Conservation (phyloP, 805 yeast species). For the Candida xiaguanensis region DNA sequence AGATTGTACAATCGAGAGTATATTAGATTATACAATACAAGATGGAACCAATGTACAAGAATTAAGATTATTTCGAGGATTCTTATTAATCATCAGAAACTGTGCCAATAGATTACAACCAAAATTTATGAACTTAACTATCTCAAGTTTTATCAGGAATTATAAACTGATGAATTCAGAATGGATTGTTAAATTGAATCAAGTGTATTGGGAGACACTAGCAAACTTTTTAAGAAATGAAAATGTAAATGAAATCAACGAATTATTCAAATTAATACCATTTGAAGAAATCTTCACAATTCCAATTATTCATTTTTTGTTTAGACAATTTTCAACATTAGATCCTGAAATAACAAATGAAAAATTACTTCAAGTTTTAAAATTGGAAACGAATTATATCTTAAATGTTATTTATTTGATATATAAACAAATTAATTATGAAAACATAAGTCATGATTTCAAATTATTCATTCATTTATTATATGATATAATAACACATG, state of each 20-base stretch:
- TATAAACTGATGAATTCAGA: slow-evolving; percentile 2
- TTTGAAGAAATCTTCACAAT: neutral
- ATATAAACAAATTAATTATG: slow-evolving; percentile 14
- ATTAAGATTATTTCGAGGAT: slow-evolving; percentile 9
- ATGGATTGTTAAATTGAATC: slow-evolving; percentile 13
- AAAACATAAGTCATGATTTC: slow-evolving; percentile 12
- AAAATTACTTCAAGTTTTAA: slow-evolving; percentile 4
- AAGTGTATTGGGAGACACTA: slow-evolving; percentile 19
- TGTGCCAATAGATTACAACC: neutral
- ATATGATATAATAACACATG: slow-evolving; percentile 23
- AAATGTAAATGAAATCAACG: neutral
- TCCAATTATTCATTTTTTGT: slow-evolving; percentile 12
- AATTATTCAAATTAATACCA: neutral
- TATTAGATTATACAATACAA: neutral
- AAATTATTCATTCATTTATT: slow-evolving; percentile 19
- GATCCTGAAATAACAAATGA: slow-evolving; percentile 25
- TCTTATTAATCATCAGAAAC: slow-evolving; percentile 9
- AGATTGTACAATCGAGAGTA: neutral
- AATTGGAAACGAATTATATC: slow-evolving; percentile 10
- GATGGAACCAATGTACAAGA: neutral
- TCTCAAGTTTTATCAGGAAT: slow-evolving; percentile 1
- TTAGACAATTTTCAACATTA: slow-evolving; percentile 13
- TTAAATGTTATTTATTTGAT: slow-evolving; percentile 7
- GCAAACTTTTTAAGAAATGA: slow-evolving; percentile 19
- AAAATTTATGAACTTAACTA: neutral